These are phyloP conservation scores for Boletus fagicola DNA, from an alignment of 768 basidiomycete genomes.

Conservation along the genomic window DNA sequence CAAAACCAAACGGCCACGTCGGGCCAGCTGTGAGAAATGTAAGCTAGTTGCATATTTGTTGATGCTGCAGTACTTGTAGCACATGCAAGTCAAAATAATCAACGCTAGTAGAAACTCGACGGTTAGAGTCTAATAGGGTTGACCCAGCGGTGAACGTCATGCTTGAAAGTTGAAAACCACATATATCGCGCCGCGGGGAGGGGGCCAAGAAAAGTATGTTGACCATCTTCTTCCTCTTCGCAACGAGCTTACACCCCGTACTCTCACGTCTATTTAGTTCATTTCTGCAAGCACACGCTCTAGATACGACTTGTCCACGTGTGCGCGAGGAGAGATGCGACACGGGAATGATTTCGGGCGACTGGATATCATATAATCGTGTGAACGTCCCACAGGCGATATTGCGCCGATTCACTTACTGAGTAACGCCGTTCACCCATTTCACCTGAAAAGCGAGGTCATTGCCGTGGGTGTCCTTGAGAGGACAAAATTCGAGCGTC, in stretches of 20 bases:
- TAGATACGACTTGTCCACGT: not conserved
- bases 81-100: not conserved
- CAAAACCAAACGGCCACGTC: not conserved
- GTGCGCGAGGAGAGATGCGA: constrained; percentile 2
- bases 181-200: not conserved
- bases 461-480: not conserved
- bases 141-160: not conserved
- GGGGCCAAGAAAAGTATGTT: not conserved
- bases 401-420: not conserved
- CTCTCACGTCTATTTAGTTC: not conserved
- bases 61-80: no score
- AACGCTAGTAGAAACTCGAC: not conserved
- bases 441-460: not conserved
- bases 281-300: not conserved
- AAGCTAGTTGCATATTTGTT: not conserved
- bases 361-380: not conserved
- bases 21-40: not conserved
- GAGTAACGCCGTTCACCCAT: constrained; percentile 10
- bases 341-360: constrained; percentile 12
- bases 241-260: not conserved
- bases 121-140: not conserved
- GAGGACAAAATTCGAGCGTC: constrained; percentile 5
- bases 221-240: not conserved
- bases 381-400: not conserved
- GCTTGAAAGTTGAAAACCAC: not conserved